These are phyloP conservation scores for Rosa lucieae DNA, from an alignment of 306 rosid genomes.

Conservation along the genomic window DNA sequence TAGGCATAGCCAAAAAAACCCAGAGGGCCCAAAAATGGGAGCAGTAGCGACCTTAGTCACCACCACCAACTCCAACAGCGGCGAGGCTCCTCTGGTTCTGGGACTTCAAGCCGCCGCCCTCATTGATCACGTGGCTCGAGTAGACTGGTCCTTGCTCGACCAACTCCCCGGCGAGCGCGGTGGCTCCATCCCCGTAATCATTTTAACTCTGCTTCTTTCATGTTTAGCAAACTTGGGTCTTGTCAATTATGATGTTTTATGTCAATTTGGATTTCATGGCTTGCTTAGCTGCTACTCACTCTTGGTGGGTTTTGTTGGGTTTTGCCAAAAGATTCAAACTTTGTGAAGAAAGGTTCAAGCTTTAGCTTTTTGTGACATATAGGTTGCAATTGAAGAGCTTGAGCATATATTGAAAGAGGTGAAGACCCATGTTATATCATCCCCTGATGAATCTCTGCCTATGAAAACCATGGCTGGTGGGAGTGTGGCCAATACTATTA, in stretches of 20 bases:
- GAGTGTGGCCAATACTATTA: constrained; percentile 85
- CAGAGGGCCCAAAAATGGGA: constrained; percentile 36
- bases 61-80: neutral
- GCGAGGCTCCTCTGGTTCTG: constrained; percentile 51
- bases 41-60: constrained; percentile 30
- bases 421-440: constrained; percentile 39
- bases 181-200: constrained; percentile 74
- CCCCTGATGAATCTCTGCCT: constrained; percentile 28
- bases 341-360: neutral
- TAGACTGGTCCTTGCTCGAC: constrained; percentile 58
- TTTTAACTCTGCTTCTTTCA: neutral
- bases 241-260: neutral
- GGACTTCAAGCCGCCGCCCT: constrained; percentile 90
- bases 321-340: neutral
- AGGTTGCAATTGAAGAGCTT: constrained; percentile 78
- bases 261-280: neutral
- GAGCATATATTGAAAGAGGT: constrained; percentile 55
- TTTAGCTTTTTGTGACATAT: neutral
- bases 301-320: neutral
- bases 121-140: constrained; percentile 69
- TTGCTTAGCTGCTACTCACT: neutral
- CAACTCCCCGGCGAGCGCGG: constrained; percentile 86
- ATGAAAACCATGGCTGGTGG: constrained; percentile 86
- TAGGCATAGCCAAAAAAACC: neutral
- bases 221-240: neutral